Evolutionary conservation across 139 green algal species (phyloP).

Genomic region (Pseudopediastrum boryanum): DNA sequence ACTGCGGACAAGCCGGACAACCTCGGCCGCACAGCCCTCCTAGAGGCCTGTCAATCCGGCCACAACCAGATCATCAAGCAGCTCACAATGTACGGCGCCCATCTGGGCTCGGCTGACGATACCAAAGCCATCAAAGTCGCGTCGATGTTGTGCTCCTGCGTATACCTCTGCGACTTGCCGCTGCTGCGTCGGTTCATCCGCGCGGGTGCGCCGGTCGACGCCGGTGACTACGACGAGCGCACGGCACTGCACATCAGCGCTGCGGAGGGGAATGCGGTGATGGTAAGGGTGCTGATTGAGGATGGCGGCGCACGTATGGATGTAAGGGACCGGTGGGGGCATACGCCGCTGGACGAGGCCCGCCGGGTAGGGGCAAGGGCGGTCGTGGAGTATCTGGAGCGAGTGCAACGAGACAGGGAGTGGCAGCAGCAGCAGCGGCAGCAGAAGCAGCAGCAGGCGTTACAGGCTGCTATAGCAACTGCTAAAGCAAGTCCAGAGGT

Average conservation of each 20-base stretch:
- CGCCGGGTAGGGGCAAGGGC: conserved; percentile 47
- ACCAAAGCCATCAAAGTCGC: conserved; percentile 20
- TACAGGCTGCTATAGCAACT: too few relatives aligned
- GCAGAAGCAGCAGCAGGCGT: background rate
- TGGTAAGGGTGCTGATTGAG: conserved; percentile 46
- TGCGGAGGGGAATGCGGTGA: conserved; percentile 59
- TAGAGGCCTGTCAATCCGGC: conserved; percentile 54
- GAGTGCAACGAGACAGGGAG: too few relatives aligned
- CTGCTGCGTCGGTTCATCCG: conserved; percentile 56
- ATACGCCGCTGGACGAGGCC: conserved; percentile 56
- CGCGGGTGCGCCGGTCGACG: conserved; percentile 53
- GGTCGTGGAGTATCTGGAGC: conserved; percentile 40
- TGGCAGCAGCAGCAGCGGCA: background rate
- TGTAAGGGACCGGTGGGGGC: conserved; percentile 46
- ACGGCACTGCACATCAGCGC: conserved; percentile 70
- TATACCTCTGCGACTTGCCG: conserved; percentile 36
- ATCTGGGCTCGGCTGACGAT: background rate
- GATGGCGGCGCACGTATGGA: conserved; percentile 35
- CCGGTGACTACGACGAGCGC: conserved; percentile 67
- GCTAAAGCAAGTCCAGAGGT: too few relatives aligned
- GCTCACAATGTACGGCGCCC: background rate
- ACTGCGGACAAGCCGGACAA: conserved; percentile 36
- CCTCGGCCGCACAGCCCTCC: conserved; percentile 44
- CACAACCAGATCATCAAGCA: conserved; percentile 43
- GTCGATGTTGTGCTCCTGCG: conserved; percentile 32